Conservation (phyloP, 2,329 filamentous ascomycete genomes). For the Clonostachys solani region DNA sequence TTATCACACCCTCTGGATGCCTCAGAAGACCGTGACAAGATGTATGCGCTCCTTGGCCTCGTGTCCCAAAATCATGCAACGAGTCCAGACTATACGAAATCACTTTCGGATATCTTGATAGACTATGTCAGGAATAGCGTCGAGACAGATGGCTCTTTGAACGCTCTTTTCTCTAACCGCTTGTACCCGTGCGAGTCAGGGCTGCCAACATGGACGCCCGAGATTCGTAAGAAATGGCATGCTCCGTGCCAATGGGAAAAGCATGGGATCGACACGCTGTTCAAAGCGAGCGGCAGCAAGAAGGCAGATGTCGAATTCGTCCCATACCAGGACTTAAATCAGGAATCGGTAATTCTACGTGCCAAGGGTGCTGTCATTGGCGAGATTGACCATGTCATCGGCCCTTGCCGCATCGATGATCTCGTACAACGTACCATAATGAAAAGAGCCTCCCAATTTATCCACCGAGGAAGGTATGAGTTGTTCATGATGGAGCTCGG, state of each 20-base stretch:
- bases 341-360: no score
- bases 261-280: no score
- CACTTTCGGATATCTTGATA: neutral
- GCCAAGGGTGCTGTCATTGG: neutral
- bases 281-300: no score
- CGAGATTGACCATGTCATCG: neutral
- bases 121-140: neutral
- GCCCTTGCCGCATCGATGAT: neutral
- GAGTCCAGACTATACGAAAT: neutral
- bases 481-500: neutral
- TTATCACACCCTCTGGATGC: neutral
- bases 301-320: no score
- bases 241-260: no score
- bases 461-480: no score
- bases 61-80: no score
- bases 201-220: neutral
- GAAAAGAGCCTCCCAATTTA: neutral
- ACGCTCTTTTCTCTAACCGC: neutral
- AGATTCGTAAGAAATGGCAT: neutral
- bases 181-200: neutral
- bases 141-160: neutral
- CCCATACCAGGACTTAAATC: no score
- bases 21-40: neutral
- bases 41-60: neutral
- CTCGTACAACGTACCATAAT: neutral